These are phyloP conservation scores for Firmiana major DNA, from an alignment of 345 rosid species.

Conservation along the genomic window DNA sequence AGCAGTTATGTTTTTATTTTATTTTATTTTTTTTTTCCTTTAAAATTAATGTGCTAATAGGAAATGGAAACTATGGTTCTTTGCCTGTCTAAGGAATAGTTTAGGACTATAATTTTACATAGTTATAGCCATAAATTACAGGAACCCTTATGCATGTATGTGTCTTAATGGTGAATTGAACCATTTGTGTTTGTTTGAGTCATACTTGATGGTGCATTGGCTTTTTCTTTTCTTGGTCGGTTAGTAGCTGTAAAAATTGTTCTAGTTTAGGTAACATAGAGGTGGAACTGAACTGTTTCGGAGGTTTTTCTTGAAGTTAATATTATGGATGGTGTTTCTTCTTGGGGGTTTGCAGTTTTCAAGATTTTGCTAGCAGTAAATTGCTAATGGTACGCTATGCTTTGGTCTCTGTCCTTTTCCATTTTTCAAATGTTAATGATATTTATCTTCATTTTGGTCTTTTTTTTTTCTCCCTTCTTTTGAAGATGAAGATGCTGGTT, in stretches of 20 bases:
- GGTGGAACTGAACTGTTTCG: not conserved
- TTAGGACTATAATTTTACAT: not conserved
- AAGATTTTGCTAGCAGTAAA: not conserved
- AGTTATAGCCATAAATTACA: not conserved
- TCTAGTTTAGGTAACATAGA: not conserved
- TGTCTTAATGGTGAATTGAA: not conserved
- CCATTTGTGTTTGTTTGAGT: not conserved
- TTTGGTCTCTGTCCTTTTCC: constrained; percentile 3
- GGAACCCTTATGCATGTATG: not conserved
- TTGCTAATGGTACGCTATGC: not conserved
- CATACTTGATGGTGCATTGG: not conserved
- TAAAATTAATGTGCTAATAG: not conserved
- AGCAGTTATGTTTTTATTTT: constrained; percentile 8
- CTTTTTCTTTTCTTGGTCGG: not conserved
- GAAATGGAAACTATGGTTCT: not conserved
- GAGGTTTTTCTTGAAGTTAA: not conserved
- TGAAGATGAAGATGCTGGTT: constrained; percentile 56
- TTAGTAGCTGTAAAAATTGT: not conserved
- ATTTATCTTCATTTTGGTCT: not conserved
- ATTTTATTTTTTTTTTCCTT: not conserved
- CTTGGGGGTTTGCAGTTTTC: not conserved
- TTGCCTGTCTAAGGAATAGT: not conserved
- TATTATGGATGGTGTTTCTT: not conserved
- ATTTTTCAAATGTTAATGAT: not conserved
- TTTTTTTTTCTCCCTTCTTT: constrained; percentile 22